Percentiles rank a stretch among this genome's conserved stretches.
Conservation (phyloP, 306 rosid species). For the Prunus fruticosa region DNA sequence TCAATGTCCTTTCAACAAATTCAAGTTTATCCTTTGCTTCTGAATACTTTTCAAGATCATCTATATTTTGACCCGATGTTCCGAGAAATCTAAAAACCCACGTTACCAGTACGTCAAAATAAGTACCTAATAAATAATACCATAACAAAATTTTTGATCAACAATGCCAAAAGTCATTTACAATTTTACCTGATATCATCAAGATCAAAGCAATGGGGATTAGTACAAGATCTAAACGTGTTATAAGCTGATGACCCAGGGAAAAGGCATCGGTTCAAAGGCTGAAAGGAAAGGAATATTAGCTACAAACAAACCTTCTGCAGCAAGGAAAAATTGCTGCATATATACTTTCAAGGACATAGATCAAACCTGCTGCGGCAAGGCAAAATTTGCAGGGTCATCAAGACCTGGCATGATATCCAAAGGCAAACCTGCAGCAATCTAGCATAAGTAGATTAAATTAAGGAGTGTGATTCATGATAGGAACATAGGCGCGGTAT, state of each 20-base stretch:
- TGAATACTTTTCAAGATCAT: constrained; percentile 85
- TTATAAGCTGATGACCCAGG: constrained; percentile 85
- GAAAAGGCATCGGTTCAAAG: constrained; percentile 85
- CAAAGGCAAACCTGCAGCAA: constrained; percentile 73
- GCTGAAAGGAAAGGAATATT: constrained; percentile 51
- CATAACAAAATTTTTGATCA: constrained; percentile 4
- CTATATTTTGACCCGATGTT: constrained; percentile 89
- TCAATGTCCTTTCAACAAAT: constrained; percentile 88
- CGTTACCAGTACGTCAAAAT: constrained; percentile 15
- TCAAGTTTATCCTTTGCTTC: constrained; percentile 79
- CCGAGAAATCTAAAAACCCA: constrained; percentile 77
- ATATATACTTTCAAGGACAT: constrained; percentile 20
- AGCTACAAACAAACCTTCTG: constrained; percentile 32
- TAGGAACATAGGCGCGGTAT: background rate
- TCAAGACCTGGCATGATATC: constrained; percentile 95
- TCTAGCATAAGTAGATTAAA: constrained; percentile 41
- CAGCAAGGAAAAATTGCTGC: background rate
- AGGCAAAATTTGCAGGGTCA: constrained; percentile 85
- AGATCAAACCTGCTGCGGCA: constrained; percentile 86
- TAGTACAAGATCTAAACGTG: constrained; percentile 89
- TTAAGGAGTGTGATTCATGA: constrained; percentile 28
- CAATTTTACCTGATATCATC: constrained; percentile 63
- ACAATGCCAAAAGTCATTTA: constrained; percentile 12
- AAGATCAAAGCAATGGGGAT: constrained; percentile 89
- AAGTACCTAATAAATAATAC: constrained; percentile 14